Evolutionary conservation across 2,329 filamentous ascomycete genomes (phyloP), one percentile per base, ranked within the genome.

Genomic region (Macroventuria anomochaeta): DNA sequence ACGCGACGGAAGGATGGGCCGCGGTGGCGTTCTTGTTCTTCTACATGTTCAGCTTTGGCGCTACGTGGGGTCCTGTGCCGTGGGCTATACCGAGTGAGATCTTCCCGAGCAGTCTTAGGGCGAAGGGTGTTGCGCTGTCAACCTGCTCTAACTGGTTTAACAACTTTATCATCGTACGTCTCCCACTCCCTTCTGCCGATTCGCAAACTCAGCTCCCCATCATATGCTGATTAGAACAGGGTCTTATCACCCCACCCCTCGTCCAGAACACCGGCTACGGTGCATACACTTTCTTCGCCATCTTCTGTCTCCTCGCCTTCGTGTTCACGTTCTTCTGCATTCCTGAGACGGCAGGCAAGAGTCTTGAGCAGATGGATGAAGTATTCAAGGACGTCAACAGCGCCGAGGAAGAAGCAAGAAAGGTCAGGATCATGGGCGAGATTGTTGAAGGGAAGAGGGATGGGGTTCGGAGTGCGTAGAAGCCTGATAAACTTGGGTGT

Each of bases 71-170:
- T 0, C 80, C 81, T 2, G 76, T 83, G 0, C 77, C 75, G 1
- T 82, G 77, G 80, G 77, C 74, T 3, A 69, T 81, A 68, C 70
- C 73, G 0, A 77, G 80, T 25, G 84, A 91, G 56, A 85, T 90
- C n/a, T 88, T 88, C 36, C 84, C 85, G 0, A 81, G 80, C 1
- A 80, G 79, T 0, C 73, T 84, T 0, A 78, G 86, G 6, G 85
- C 86, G 2, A 89, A 88, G 67, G 88, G 87, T 28, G 85, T 87
- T 0, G 85, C 85, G 1, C 75, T 88, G 2, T 85, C 84, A 0
- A 88, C 85, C 0, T 84, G 81, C 53, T 81, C 81, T 5, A 87
- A 86, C 72, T 90, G 88, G 76, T 71, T 87, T 2, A 84, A 82
- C 67, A 87, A 88, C 67, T 87, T 88, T 58, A 81, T 85, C 43